Evolutionary conservation across 2,329 filamentous ascomycete genomes (phyloP).

Genomic region (Zasmidium cellare): DNA sequence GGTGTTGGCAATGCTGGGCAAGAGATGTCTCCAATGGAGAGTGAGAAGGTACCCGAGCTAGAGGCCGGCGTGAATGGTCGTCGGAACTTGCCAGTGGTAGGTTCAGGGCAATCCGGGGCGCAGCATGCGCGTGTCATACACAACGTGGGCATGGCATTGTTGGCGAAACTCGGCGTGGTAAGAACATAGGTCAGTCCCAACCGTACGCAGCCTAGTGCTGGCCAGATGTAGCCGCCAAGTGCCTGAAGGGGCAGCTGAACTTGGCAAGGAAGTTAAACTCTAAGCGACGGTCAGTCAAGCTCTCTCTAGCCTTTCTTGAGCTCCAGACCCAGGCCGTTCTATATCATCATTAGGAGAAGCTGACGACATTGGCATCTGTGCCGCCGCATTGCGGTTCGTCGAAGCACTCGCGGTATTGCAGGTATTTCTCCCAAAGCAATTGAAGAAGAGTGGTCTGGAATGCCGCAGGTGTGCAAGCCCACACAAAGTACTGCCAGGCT

Average conservation of each 20-base stretch:
- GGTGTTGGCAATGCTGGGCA: slow-evolving; percentile 19
- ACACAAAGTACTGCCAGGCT: too few relatives aligned
- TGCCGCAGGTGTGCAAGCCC: too few relatives aligned
- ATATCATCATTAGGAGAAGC: background rate
- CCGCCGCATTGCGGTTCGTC: too few relatives aligned
- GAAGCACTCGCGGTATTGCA: too few relatives aligned
- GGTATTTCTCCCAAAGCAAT: too few relatives aligned
- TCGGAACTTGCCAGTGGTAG: background rate
- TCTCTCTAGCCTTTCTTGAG: background rate
- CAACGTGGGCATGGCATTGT: background rate
- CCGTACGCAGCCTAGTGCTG: background rate
- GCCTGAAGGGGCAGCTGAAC: background rate
- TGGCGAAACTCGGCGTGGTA: background rate
- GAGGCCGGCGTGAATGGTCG: background rate
- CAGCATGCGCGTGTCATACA: background rate
- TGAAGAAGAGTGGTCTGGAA: too few relatives aligned
- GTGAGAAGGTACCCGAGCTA: background rate
- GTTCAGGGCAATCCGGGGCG: background rate
- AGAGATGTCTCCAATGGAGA: background rate
- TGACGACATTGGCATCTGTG: background rate
- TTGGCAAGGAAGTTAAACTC: slow-evolving; percentile 6
- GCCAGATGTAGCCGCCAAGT: background rate
- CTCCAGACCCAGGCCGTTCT: background rate
- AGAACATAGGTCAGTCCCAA: background rate
- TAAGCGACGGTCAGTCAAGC: slow-evolving; percentile 2